Percentiles rank a stretch among this genome's conserved stretches.
phyloP scores from a whole-genome alignment of 106 monocot genomes.

The Hemerocallis citrina region DNA sequence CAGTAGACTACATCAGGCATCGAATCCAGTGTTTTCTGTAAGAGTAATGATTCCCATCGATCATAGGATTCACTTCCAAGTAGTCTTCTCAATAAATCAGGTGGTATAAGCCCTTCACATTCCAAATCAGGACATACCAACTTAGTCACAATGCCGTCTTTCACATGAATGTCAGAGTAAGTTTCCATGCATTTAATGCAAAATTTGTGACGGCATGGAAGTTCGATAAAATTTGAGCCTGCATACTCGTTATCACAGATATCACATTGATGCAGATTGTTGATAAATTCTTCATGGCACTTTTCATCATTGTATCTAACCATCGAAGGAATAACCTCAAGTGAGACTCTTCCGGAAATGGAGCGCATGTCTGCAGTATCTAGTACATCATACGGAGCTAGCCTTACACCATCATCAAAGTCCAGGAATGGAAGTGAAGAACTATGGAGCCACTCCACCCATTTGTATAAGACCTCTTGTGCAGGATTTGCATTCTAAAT shows the following conservation, averaged over 20 bases:
- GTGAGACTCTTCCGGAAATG: conserved; percentile 22
- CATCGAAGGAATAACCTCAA: conserved; percentile 54
- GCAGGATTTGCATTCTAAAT: conserved; percentile 59
- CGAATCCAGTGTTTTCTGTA: conserved; percentile 65
- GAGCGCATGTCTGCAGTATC: conserved; percentile 36
- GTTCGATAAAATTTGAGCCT: conserved; percentile 41
- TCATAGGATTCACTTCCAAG: conserved; percentile 53
- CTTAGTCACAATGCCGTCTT: conserved; percentile 79
- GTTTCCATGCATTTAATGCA: conserved; percentile 87
- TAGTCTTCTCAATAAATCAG: conserved; percentile 50
- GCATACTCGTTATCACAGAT: conserved; percentile 58
- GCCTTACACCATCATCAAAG: conserved; percentile 32
- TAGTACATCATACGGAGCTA: conserved; percentile 8
- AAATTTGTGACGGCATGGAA: conserved; percentile 82
- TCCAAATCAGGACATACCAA: conserved; percentile 63
- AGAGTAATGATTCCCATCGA: conserved; percentile 66
- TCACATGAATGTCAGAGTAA: conserved; percentile 69
- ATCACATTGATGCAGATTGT: conserved; percentile 40
- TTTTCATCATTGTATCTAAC: conserved; percentile 64
- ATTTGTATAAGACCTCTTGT: conserved; percentile 68
- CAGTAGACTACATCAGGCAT: conserved; percentile 89
- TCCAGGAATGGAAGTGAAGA: conserved; percentile 62
- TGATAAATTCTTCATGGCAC: conserved; percentile 53
- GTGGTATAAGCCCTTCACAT: conserved; percentile 62
- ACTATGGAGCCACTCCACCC: conserved; percentile 77